These are phyloP conservation scores for Biscutella laevigata DNA, from an alignment of 441 rosid genomes.

Conservation along the genomic window DNA sequence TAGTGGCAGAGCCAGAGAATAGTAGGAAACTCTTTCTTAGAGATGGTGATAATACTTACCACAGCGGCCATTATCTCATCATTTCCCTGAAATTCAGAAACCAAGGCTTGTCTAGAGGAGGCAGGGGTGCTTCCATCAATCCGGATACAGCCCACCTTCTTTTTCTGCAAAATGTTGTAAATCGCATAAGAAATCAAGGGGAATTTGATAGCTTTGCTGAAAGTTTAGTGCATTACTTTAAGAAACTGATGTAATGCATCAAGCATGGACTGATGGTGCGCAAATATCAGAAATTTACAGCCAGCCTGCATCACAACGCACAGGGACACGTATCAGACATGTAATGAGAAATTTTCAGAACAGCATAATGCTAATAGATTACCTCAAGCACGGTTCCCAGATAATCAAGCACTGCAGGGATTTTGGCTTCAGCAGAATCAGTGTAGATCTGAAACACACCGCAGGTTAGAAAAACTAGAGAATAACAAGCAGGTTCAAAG, in stretches of 20 bases:
- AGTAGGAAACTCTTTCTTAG: neutral
- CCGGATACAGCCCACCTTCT: slow-evolving; percentile 81
- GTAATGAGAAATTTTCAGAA: neutral
- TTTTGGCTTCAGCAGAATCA: slow-evolving; percentile 90
- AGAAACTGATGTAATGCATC: slow-evolving; percentile 75
- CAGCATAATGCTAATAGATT: slow-evolving; percentile 11
- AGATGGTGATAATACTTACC: slow-evolving; percentile 33
- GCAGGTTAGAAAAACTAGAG: slow-evolving; percentile 11
- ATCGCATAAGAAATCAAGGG: slow-evolving; percentile 15
- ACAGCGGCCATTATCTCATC: slow-evolving; percentile 78
- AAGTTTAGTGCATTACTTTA: slow-evolving; percentile 43
- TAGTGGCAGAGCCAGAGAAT: neutral
- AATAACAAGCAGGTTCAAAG: slow-evolving; percentile 5
- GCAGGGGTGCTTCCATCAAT: slow-evolving; percentile 87
- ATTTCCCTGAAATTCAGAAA: slow-evolving; percentile 81
- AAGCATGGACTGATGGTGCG: slow-evolving; percentile 84
- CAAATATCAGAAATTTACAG: slow-evolving; percentile 93
- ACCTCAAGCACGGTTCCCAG: slow-evolving; percentile 86
- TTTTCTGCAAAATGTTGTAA: slow-evolving; percentile 49
- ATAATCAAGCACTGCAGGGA: slow-evolving; percentile 83
- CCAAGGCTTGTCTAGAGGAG: slow-evolving; percentile 65
- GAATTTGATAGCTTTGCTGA: slow-evolving; percentile 6
- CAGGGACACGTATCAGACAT: slow-evolving; percentile 12
- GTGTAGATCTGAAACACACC: slow-evolving; percentile 61
- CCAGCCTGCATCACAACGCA: slow-evolving; percentile 60